Evolutionary conservation across 257 asterid genomes (phyloP).

Genomic region (Craterostigma plantagineum): DNA sequence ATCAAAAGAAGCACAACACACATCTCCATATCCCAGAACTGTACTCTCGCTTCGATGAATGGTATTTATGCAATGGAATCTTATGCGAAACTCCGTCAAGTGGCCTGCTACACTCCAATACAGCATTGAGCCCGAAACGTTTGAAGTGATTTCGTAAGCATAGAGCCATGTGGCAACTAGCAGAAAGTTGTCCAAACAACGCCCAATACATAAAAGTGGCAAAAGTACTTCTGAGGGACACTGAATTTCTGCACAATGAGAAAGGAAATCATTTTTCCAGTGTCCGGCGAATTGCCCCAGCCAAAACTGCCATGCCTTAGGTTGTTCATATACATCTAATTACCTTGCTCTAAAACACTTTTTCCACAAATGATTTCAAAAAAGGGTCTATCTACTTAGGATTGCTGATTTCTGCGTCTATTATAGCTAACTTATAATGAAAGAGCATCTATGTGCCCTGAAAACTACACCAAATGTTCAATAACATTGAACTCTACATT

Average conservation of each 20-base stretch:
- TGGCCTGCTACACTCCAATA: constrained; percentile 48
- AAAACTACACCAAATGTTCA: too few species aligned
- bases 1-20: constrained; percentile 60
- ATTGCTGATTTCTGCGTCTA: too few species aligned
- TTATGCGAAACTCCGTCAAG: constrained; percentile 49
- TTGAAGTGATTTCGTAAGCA: constrained; percentile 30
- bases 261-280: constrained; percentile 1
- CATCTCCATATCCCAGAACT: constrained; percentile 39
- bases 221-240: constrained; percentile 65
- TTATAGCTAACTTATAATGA: too few species aligned
- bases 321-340: too few species aligned
- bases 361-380: not conserved
- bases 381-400: not conserved
- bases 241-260: constrained; percentile 40
- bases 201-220: constrained; percentile 65
- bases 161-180: constrained; percentile 54
- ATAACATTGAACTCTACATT: not conserved
- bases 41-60: constrained; percentile 15
- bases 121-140: constrained; percentile 22
- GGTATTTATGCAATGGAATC: constrained; percentile 19
- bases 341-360: not conserved
- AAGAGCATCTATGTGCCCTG: too few species aligned
- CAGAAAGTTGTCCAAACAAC: constrained; percentile 52
- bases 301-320: not conserved
- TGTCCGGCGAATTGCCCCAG: not conserved